Percentiles rank a stretch among this genome's conserved stretches.
phyloP scores from a whole-genome alignment of 1,284 basidiomycete species.

The Inonotus hispidus region DNA sequence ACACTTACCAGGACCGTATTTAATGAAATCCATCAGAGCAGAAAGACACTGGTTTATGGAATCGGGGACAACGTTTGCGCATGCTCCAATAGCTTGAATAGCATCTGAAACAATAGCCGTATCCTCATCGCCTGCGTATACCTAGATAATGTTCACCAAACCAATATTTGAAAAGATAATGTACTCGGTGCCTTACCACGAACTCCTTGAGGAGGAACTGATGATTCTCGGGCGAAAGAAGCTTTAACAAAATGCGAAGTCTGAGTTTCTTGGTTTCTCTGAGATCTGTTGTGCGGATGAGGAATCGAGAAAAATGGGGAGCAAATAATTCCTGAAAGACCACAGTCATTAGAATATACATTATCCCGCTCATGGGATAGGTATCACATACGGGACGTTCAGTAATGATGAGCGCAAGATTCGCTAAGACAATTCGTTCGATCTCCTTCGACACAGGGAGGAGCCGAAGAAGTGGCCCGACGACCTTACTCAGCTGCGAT shows the following conservation, averaged over 20 bases:
- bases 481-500: constrained; percentile 48
- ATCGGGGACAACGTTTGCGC: constrained; percentile 63
- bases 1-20: constrained; percentile 48
- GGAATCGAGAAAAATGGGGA: constrained; percentile 57
- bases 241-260: constrained; percentile 60
- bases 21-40: constrained; percentile 73
- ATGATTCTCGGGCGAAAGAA: constrained; percentile 65
- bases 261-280: constrained; percentile 66
- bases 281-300: constrained; percentile 64
- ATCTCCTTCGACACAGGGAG: constrained; percentile 61
- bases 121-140: constrained; percentile 70
- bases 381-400: constrained; percentile 50
- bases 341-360: background rate
- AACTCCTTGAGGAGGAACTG: constrained; percentile 73
- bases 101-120: constrained; percentile 66
- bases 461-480: constrained; percentile 65
- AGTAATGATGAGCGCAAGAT: constrained; percentile 60
- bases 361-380: background rate
- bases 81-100: constrained; percentile 73
- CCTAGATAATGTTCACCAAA: constrained; percentile 36
- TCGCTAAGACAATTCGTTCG: constrained; percentile 67
- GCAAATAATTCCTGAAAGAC: constrained; percentile 50
- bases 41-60: constrained; percentile 67
- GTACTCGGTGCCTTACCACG: constrained; percentile 50
- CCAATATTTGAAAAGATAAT: background rate